Percentiles rank a stretch among this genome's conserved stretches.
Evolutionary conservation across 495 filamentous ascomycete species (phyloP).

Genomic region (Penicillium desertorum): DNA sequence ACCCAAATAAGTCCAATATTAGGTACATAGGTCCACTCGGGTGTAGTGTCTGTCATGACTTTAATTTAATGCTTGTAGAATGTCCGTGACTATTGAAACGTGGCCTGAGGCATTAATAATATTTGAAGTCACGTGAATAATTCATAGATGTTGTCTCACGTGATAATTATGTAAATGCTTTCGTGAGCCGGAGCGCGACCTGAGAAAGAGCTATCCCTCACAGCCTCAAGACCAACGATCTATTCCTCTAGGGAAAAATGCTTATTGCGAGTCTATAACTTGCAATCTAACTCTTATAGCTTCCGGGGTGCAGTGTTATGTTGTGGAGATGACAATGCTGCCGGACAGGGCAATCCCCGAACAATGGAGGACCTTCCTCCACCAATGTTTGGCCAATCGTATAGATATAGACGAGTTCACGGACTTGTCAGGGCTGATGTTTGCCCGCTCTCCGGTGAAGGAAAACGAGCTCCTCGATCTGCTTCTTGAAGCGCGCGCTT

Average conservation of each 20-base stretch:
- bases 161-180: not conserved
- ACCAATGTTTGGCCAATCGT: conserved; percentile 44
- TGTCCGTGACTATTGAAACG: not conserved
- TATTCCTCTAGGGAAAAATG: not conserved
- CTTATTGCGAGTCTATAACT: not conserved
- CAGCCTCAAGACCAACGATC: not conserved
- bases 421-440: conserved; percentile 37
- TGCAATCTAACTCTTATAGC: not conserved
- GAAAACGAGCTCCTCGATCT: conserved; percentile 55
- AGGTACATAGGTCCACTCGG: not conserved
- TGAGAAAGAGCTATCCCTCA: conserved; percentile 1
- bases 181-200: not conserved
- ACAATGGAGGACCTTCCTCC: conserved; percentile 48
- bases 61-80: not conserved
- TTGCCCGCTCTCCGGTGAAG: conserved; percentile 31
- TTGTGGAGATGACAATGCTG: conserved; percentile 18
- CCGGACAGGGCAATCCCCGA: conserved; percentile 30
- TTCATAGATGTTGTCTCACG: not conserved
- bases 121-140: not conserved
- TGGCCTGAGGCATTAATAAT: not conserved
- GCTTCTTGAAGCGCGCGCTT: conserved; percentile 53
- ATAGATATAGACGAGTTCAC: conserved; percentile 47
- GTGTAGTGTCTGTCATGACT: not conserved
- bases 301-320: conserved; percentile 8
- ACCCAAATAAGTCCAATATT: not conserved